Base-by-base conservation (phyloP, 305 asterid species). In the Fraxinus ornus region DNA sequence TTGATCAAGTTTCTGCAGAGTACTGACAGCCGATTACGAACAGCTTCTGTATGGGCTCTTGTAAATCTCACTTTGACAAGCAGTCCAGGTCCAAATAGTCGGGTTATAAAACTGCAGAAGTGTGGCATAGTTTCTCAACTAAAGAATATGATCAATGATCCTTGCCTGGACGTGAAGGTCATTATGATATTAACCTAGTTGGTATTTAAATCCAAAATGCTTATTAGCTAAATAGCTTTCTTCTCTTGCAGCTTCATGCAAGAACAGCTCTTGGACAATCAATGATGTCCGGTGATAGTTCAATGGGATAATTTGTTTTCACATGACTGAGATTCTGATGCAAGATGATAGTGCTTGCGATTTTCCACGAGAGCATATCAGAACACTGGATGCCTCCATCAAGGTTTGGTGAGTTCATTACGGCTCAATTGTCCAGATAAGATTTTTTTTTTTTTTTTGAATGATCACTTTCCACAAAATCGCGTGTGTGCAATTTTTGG, bases 121-220 rank as follows among this genome's bases (percentile, higher is more conserved):
- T 91, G 91, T 0, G 94, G 98, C 66, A 82, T 96, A 75, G 86
- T 91, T 76, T 84, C 97, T 82, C 94, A 84, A 74, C 85, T 96
- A 76, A 96, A 93, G 89, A 91, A 88, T 79, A 86, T 93, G 93
- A 83, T 84, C 85, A 92, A 90, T 76, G 99, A 96, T 82, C 93
- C 94, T 74, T 94, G 98, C 91, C 85, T 96, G 79, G 99, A 96
- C 87, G 98, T 93, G 17, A 93, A 93, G 97, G 99, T 96, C 86
- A 72, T 72, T 84, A 55, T 77, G 81, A 62, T 71, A 71, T 9
- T 22, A 74, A 78, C 77, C 66, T 72, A 15, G 83, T 80, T 68
- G 66, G 82, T 72, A 75, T 47, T 44, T 71, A 17, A 78, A 78
- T 81, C 74, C 36, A 5, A 83, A 33, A 47, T 33, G 62, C 39